Conservation (phyloP, 805 yeast species). For the Cyberlindnera suaveolens region DNA sequence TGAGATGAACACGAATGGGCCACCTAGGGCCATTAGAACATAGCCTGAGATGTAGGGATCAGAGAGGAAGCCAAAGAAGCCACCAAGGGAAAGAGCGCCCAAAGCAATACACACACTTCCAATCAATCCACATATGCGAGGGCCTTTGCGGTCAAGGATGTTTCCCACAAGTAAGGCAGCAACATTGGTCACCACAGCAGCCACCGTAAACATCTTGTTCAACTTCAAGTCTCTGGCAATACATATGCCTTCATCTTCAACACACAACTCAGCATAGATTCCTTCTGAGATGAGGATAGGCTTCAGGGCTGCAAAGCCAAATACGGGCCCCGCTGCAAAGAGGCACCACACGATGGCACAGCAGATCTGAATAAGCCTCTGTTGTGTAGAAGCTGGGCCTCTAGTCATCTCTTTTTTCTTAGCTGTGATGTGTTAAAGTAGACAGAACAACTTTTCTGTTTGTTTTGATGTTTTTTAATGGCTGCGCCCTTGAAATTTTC, state of each 20-base stretch:
- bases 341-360: constrained; percentile 87
- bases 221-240: constrained; percentile 75
- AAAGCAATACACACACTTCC: constrained; percentile 57
- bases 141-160: constrained; percentile 74
- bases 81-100: constrained; percentile 49
- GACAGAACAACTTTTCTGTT: too few relatives aligned
- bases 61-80: constrained; percentile 27
- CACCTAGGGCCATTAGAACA: constrained; percentile 74
- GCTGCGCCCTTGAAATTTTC: not conserved
- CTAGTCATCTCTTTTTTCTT: too few relatives aligned
- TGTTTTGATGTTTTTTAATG: not conserved
- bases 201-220: constrained; percentile 76
- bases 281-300: constrained; percentile 76
- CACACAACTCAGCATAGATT: constrained; percentile 62
- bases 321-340: constrained; percentile 86
- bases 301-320: constrained; percentile 94
- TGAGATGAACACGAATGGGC: constrained; percentile 89
- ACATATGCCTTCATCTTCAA: constrained; percentile 36
- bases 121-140: constrained; percentile 66
- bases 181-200: constrained; percentile 82
- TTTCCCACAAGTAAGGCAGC: constrained; percentile 80
- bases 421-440: not conserved
- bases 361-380: constrained; percentile 10
- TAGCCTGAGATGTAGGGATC: constrained; percentile 78
- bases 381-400: constrained; percentile 4